Conservation (phyloP, 345 rosid species). For the Syzygium jambos region DNA sequence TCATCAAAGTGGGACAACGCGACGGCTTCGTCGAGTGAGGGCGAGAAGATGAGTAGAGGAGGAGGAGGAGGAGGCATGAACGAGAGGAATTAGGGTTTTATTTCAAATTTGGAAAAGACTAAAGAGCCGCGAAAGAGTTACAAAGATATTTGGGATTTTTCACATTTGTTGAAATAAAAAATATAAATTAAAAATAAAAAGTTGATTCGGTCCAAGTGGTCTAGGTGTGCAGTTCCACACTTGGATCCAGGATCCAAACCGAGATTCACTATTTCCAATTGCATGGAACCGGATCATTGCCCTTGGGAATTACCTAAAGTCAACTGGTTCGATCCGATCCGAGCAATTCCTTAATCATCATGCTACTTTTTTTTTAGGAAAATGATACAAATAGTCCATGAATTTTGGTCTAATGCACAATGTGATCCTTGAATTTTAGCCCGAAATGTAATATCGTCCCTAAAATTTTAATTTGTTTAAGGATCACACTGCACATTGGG, state of each 20-base stretch:
- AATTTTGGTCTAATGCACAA: too few relatives aligned
- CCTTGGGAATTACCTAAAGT: not conserved
- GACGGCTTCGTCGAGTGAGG: not conserved
- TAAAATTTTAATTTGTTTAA: too few relatives aligned
- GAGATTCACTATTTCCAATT: not conserved
- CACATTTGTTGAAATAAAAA: not conserved
- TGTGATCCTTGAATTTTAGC: too few relatives aligned
- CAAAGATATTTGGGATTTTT: not conserved
- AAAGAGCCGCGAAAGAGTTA: not conserved
- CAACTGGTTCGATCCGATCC: not conserved
- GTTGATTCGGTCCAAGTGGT: not conserved
- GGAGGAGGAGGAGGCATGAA: not conserved
- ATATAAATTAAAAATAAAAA: too few relatives aligned
- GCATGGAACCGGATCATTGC: not conserved
- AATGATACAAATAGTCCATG: too few relatives aligned
- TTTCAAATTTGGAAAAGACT: not conserved
- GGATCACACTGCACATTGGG: too few relatives aligned
- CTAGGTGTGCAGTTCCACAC: fast-evolving
- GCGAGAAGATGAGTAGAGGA: not conserved
- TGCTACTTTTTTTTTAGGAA: too few relatives aligned
- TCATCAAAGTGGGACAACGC: not conserved
- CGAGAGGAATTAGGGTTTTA: not conserved
- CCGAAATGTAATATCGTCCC: too few relatives aligned
- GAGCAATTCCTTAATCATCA: not conserved
- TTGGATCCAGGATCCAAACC: not conserved